A percentile compares a stretch with the other conserved stretches of the same genome.
phyloP scores from a whole-genome alignment of 257 asterid genomes.

The Cruciata laevipes region DNA sequence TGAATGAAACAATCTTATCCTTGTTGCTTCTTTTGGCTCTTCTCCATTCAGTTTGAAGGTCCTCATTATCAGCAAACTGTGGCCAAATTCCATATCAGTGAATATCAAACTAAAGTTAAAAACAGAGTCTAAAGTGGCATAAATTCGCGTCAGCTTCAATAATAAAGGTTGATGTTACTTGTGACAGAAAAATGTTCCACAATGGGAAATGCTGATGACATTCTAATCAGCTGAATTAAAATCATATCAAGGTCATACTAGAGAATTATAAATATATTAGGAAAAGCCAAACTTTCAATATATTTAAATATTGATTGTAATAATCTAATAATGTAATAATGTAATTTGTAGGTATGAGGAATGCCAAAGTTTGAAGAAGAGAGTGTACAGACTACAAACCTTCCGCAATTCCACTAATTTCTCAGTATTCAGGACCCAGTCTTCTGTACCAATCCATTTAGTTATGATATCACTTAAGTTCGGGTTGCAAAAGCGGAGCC shows the following conservation, averaged over 20 bases:
- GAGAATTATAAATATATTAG: not conserved
- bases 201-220: not conserved
- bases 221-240: not conserved
- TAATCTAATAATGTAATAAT: not conserved
- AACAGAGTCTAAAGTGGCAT: not conserved
- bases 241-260: not conserved
- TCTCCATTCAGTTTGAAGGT: conserved; percentile 75
- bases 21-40: conserved; percentile 64
- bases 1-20: conserved; percentile 50
- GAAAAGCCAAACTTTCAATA: not conserved
- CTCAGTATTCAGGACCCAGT: conserved; percentile 70
- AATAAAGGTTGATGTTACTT: not conserved
- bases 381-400: conserved; percentile 28
- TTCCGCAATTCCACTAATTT: conserved; percentile 57
- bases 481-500: conserved; percentile 79
- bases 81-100: conserved; percentile 20
- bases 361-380: not conserved
- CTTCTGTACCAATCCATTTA: conserved; percentile 67
- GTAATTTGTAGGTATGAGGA: not conserved
- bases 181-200: not conserved
- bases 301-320: not conserved
- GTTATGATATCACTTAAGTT: conserved; percentile 57
- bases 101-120: conserved; percentile 5
- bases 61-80: conserved; percentile 77
- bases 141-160: not conserved